Evolutionary conservation across 2,329 filamentous ascomycete species (phyloP), one percentile per base, ranked within the genome.

Genomic region (Fusarium temperatum): DNA sequence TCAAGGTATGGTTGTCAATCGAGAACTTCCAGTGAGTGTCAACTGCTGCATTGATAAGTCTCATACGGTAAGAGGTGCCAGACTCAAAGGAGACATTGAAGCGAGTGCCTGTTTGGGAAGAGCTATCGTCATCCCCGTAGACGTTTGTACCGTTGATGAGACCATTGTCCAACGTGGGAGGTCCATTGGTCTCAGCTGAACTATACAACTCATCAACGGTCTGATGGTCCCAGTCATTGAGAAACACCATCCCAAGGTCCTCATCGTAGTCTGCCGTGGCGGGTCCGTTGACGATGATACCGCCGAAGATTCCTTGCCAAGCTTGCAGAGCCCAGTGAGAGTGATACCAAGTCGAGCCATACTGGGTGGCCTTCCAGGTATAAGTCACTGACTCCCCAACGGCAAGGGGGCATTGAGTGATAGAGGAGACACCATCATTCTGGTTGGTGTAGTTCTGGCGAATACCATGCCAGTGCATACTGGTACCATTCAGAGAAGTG

Each of bases 381-480:
- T 93, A 93, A 4, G 87, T 90, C 50, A 85, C 84, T 4, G 83
- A 83, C 11, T 86, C 75, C 0, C 87, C 88, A 0, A 88, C 87
- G 0, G 88, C 82, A 28, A 86, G 82, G 1, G 87, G 86, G 63
- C 87, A 89, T 71, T 88, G 84, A 1, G 85, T 88, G 26, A 88
- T 80, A 12, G 81, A 81, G 2, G 78, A 82, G 8, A 91, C 89
- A 61, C 90, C 90, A 72, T 92, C 90, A 58, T 87, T 83, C 64
- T 87, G 82, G 72, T 86, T 87, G 54, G 84, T 88, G 75, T 85
- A 82, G 68, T 86, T 83, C 76, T 92, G 89, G 12, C 88, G 86
- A 39, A 92, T 82, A 28, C 89, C 91, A 75, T 92, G 90, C 82
- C 86, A 92, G 77, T 92, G 90, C 24, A 92, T 87, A 14, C 85